Base-by-base conservation (phyloP, 2,329 filamentous ascomycete genomes). In the Zymoseptoria crescenta region DNA sequence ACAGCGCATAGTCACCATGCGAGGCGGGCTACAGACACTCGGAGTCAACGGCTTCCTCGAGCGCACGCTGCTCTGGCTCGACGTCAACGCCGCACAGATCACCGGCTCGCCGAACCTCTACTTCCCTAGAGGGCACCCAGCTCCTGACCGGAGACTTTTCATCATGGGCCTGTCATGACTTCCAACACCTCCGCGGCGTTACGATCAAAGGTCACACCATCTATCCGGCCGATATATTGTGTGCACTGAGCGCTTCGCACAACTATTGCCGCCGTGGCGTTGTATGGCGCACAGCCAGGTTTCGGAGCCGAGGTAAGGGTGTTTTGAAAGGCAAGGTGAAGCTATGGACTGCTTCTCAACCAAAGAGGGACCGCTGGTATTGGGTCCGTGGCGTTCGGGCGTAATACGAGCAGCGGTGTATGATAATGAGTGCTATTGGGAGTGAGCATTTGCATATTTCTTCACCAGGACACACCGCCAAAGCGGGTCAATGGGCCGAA, bases 61-160 rank as follows among this genome's bases (percentile, higher is more conserved):
- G 9, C 70, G 77, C 7, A 77, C 80, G 35, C 67, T 81, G 24
- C 68, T 80, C 27, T 81, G 78, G 76, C 77, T 81, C 62, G 79
- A 81, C 60, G 54, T 63, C 9, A 72, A 74, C 51, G 67, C 68
- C 2, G 59, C 68, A 5, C 61, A 65, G 49, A 65, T 70, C 48
- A 65, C 64, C 3, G 59, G 64, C 16, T 59, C 62, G 19, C 60
- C 57, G 7, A 49, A 60, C 6, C 57, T 70, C 41, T 73, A 72
- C 59, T 72, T 73, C 49, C 63, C 64, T 8, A 57, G 35, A 10
- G 57, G 60, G 19, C 64, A 65, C 50, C 63, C 64, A 19, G 49
- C 45, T 30, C 57, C 64, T 55, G 60, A 66, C 54, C 55, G 59
- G 13, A 61, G 56, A 52, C 56, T 65, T 2, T 66, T 66, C 28